phyloP scores from a whole-genome alignment of 495 filamentous ascomycete species.

The Penicillium malachiteum region DNA sequence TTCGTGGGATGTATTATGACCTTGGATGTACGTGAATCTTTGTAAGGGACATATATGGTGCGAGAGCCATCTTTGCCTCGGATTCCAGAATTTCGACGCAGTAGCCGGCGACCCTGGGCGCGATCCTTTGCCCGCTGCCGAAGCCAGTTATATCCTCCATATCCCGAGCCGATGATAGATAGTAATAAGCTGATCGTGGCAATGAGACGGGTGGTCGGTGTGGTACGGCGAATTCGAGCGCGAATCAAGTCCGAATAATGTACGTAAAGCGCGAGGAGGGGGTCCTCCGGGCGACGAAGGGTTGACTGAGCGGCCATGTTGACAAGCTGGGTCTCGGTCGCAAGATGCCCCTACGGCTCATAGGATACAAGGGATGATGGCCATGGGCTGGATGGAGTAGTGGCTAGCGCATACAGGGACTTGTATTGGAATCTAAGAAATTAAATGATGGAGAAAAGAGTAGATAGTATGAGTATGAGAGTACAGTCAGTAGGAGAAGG shows the following conservation, averaged over 20 bases:
- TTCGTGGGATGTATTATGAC: conserved; percentile 94
- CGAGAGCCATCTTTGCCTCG: conserved; percentile 90
- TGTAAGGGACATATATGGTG: conserved; percentile 93
- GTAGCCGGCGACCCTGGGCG: conserved; percentile 71
- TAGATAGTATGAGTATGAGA: background rate
- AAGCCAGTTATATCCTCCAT: conserved; percentile 74
- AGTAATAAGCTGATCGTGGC: conserved; percentile 70
- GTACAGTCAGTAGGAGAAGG: conserved; percentile 10
- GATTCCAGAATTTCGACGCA: conserved; percentile 90
- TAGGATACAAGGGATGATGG: conserved; percentile 4
- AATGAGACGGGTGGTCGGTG: conserved; percentile 66
- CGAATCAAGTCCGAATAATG: conserved; percentile 65
- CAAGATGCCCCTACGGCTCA: conserved; percentile 7
- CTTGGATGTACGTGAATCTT: conserved; percentile 73
- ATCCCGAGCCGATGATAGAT: conserved; percentile 72
- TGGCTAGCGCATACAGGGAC: conserved; percentile 2
- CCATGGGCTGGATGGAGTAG: conserved; percentile 11
- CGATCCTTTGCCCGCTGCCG: conserved; percentile 67
- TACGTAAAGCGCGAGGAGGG: conserved; percentile 64
- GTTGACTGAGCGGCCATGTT: conserved; percentile 87
- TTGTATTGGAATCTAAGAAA: too few relatives aligned
- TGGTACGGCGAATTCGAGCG: conserved; percentile 58
- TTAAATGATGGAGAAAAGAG: background rate
- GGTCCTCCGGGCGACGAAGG: conserved; percentile 67
- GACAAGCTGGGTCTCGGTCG: conserved; percentile 6